These are phyloP conservation scores for Blumeria graminis DNA, from an alignment of 2,329 filamentous ascomycete genomes.

Conservation along the genomic window DNA sequence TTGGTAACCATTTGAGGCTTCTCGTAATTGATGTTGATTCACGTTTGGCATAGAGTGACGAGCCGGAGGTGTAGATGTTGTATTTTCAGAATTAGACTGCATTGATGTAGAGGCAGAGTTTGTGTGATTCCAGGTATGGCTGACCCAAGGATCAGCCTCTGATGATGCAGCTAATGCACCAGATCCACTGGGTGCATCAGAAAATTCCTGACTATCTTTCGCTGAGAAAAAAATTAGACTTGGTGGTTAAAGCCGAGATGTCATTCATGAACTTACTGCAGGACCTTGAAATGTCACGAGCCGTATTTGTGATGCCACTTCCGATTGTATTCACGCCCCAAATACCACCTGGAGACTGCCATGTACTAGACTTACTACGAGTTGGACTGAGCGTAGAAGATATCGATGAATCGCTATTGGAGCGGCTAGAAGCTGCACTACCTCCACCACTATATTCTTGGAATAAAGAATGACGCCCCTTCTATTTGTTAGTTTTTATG, in stretches of 20 bases:
- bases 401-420: slow-evolving; percentile 16
- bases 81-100: slow-evolving; percentile 22
- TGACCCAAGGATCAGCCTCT: slow-evolving; percentile 39
- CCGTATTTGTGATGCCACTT: slow-evolving; percentile 21
- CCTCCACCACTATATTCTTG: too few species aligned
- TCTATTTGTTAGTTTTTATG: too few species aligned
- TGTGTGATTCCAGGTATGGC: slow-evolving; percentile 31
- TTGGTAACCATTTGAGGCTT: slow-evolving; percentile 18
- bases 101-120: slow-evolving; percentile 22
- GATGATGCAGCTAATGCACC: slow-evolving; percentile 44
- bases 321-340: slow-evolving; percentile 25
- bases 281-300: slow-evolving; percentile 21
- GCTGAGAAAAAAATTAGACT: slow-evolving; percentile 8
- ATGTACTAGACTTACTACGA: slow-evolving; percentile 17
- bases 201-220: slow-evolving; percentile 15
- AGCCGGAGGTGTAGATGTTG: slow-evolving; percentile 29
- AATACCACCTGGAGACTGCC: slow-evolving; percentile 20
- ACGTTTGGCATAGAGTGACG: slow-evolving; percentile 18
- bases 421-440: slow-evolving; percentile 12
- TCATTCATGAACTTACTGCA: slow-evolving; percentile 21
- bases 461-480: too few species aligned
- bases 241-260: not conserved
- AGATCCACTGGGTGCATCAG: slow-evolving; percentile 38
- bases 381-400: slow-evolving; percentile 18
- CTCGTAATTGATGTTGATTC: slow-evolving; percentile 16